Percentiles rank a stretch among this genome's conserved stretches.
phyloP scores from a whole-genome alignment of 2,329 filamentous ascomycete genomes.

The Orbilia ellipsospora region DNA sequence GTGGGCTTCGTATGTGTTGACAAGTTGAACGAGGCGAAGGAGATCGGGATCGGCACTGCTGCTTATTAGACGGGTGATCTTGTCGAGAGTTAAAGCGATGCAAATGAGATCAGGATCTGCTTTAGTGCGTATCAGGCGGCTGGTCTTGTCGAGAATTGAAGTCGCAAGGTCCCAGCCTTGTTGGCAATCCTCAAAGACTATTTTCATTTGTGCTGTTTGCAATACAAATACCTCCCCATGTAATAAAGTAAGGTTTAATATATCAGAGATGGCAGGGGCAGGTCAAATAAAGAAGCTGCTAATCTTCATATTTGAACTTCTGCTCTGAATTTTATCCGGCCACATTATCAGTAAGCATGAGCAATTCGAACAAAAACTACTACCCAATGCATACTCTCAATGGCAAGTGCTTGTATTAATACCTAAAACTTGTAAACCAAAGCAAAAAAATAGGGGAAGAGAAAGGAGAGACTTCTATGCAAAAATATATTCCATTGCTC shows the following conservation, averaged over 20 bases:
- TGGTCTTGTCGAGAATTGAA: conserved; percentile 12
- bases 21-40: conserved; percentile 18
- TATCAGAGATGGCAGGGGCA: background rate
- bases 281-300: background rate
- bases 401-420: background rate
- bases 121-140: conserved; percentile 2
- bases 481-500: too few species aligned
- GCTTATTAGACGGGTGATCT: background rate
- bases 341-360: background rate
- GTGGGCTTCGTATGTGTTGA: conserved; percentile 14
- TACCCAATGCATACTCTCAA: background rate
- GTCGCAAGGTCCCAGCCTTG: conserved; percentile 5
- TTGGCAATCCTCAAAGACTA: conserved; percentile 14
- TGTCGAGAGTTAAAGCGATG: background rate
- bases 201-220: conserved; percentile 5
- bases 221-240: background rate
- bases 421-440: background rate
- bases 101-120: conserved; percentile 3
- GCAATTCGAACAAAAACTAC: background rate
- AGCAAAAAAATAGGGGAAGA: too few species aligned
- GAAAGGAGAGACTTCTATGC: too few species aligned
- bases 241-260: conserved; percentile 10
- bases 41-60: background rate
- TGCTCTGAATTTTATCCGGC: conserved; percentile 3
- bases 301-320: conserved; percentile 1